Evolutionary conservation across 2,329 filamentous ascomycete species (phyloP).

Genomic region (Fusarium sp.): DNA sequence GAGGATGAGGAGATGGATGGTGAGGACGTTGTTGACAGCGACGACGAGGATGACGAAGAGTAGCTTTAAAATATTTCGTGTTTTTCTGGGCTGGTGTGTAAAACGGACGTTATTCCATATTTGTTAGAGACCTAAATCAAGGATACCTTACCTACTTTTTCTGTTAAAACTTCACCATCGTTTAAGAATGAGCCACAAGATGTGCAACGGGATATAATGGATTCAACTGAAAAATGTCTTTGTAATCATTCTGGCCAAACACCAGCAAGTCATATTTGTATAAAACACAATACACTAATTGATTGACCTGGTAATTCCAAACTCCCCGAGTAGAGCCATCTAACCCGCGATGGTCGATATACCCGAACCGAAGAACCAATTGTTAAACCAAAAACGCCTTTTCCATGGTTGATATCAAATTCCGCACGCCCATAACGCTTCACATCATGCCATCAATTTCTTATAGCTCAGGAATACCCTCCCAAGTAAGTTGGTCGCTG

Average conservation of each 20-base stretch:
- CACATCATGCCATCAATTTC: constrained; percentile 10
- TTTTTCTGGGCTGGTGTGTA: constrained; percentile 39
- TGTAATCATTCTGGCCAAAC: constrained; percentile 40
- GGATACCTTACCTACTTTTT: constrained; percentile 48
- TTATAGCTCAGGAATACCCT: constrained; percentile 54
- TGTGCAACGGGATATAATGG: constrained; percentile 9
- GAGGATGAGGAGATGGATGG: constrained; percentile 54
- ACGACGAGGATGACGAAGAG: constrained; percentile 48
- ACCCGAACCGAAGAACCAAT: constrained; percentile 34
- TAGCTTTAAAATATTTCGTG: constrained; percentile 36
- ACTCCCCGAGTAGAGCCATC: constrained; percentile 46
- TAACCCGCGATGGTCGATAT: constrained; percentile 32
- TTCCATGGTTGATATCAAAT: constrained; percentile 39
- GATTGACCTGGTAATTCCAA: constrained; percentile 30
- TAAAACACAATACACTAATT: constrained; percentile 36
- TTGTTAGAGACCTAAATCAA: constrained; percentile 47
- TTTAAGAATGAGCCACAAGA: not conserved
- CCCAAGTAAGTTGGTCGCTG: constrained; percentile 58
- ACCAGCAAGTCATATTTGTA: constrained; percentile 41
- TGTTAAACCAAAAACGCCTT: constrained; percentile 43
- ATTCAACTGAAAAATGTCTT: constrained; percentile 40
- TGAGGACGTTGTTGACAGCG: constrained; percentile 54
- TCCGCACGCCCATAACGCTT: constrained; percentile 24
- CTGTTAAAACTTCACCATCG: constrained; percentile 22
- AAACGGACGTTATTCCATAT: constrained; percentile 35